These are phyloP conservation scores for Aeschynomene evenia DNA, from an alignment of 306 rosid species.

Conservation along the genomic window DNA sequence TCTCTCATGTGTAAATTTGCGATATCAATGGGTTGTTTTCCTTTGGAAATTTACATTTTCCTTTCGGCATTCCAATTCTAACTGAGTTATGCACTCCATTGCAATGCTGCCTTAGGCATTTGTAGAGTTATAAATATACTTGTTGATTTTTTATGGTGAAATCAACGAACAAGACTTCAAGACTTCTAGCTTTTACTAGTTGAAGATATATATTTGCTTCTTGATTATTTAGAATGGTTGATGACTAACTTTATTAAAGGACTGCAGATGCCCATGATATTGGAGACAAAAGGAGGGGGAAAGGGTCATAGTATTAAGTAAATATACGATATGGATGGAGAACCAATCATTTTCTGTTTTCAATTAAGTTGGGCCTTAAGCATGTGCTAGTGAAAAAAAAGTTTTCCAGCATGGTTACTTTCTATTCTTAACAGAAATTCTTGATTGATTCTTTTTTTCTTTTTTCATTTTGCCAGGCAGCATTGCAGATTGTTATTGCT, in stretches of 20 bases:
- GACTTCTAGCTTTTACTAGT: not conserved
- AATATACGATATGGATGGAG: too few relatives aligned
- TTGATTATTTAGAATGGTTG: not conserved
- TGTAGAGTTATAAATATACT: not conserved
- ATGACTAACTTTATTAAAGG: not conserved
- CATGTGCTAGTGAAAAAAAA: not conserved
- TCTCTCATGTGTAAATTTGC: not conserved
- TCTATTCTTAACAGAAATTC: conserved; percentile 7
- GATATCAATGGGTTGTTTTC: conserved; percentile 2
- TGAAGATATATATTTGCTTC: conserved; percentile 16
- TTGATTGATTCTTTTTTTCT: conserved; percentile 24
- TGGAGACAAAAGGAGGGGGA: not conserved
- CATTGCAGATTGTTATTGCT: conserved; percentile 56
- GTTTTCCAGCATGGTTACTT: not conserved
- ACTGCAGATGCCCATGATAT: not conserved
- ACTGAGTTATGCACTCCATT: not conserved
- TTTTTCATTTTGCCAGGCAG: conserved; percentile 48
- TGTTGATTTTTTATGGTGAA: conserved; percentile 7
- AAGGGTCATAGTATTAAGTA: not conserved
- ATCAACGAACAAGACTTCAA: conserved; percentile 9
- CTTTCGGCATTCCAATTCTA: not conserved
- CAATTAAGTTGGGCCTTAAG: not conserved
- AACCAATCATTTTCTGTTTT: not conserved
- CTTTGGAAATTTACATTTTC: not conserved
- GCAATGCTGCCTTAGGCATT: not conserved